A percentile compares a stretch with the other conserved stretches of the same genome.
phyloP scores from a whole-genome alignment of 345 rosid genomes.

The Heritiera fomes region DNA sequence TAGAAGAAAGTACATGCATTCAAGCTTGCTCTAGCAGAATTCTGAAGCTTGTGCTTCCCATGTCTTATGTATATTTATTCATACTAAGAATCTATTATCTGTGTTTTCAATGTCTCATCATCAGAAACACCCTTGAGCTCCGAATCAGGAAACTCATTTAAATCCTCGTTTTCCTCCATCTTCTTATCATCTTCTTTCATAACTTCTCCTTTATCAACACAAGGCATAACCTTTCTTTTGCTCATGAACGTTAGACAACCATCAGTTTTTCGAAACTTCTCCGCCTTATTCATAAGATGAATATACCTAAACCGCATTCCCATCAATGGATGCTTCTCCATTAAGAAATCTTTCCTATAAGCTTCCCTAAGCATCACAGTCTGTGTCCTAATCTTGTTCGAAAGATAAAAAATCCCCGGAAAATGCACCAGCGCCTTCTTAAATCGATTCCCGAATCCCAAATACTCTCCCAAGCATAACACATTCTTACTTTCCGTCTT shows the following conservation, averaged over 20 bases:
- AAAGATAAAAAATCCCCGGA: slow-evolving; percentile 79
- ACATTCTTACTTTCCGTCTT: slow-evolving; percentile 74
- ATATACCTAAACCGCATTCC: slow-evolving; percentile 81
- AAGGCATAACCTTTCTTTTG: background rate
- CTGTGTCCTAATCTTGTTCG: slow-evolving; percentile 79
- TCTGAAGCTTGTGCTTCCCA: background rate
- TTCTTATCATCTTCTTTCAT: background rate
- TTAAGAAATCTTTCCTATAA: slow-evolving; percentile 63
- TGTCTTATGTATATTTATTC: background rate
- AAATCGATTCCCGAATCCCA: slow-evolving; percentile 65
- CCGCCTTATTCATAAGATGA: slow-evolving; percentile 60
- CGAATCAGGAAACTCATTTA: background rate
- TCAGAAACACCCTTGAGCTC: background rate
- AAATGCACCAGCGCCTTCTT: slow-evolving; percentile 65
- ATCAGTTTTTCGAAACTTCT: slow-evolving; percentile 19
- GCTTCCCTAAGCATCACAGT: slow-evolving; percentile 82
- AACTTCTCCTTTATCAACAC: background rate
- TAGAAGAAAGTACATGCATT: no score
- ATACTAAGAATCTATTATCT: background rate
- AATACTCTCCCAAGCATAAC: slow-evolving; percentile 59
- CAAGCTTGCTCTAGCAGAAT: slow-evolving; percentile 7
- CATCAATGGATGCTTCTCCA: slow-evolving; percentile 69
- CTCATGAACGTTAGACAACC: slow-evolving; percentile 9
- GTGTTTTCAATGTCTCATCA: background rate
- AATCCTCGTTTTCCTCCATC: background rate